A percentile compares a stretch with the other conserved stretches of the same genome.
Evolutionary conservation across 129 eudicot genomes (phyloP).

Genomic region (Gnaphalium uliginosum): DNA sequence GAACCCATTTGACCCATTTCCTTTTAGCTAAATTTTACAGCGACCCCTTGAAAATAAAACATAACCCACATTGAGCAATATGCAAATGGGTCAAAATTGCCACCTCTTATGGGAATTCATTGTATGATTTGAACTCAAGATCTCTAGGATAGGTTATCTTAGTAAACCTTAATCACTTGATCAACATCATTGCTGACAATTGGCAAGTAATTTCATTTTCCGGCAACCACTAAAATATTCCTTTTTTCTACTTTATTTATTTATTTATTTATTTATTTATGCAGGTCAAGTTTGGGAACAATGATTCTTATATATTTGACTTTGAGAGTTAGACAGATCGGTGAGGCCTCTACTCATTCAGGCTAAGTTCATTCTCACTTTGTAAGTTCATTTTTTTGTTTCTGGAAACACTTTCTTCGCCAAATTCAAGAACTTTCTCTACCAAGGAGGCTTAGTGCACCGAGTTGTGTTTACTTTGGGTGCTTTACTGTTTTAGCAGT

Average conservation of each 20-base stretch:
- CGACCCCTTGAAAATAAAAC: background rate
- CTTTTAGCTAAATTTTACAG: background rate
- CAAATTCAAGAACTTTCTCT: background rate
- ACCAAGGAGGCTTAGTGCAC: conserved; percentile 14
- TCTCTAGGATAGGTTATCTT: conserved; percentile 8
- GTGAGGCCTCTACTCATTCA: conserved; percentile 42
- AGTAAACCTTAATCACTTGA: conserved; percentile 3
- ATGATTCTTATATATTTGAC: conserved; percentile 72
- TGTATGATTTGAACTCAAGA: background rate
- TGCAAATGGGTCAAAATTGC: background rate
- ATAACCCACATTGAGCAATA: background rate
- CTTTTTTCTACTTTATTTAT: conserved; percentile 15
- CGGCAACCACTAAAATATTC: background rate
- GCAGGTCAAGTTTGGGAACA: conserved; percentile 92
- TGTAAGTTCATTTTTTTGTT: conserved; percentile 11
- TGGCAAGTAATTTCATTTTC: background rate
- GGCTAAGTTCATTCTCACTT: conserved; percentile 23
- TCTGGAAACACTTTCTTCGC: conserved; percentile 2
- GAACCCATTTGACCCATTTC: background rate
- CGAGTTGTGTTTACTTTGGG: conserved; percentile 17
- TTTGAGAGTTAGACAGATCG: conserved; percentile 62
- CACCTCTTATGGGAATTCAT: background rate
- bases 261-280: background rate
- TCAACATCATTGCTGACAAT: background rate
- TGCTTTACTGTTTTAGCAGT: conserved; percentile 26